Base-by-base conservation (phyloP, 192 early-diverging fungal species). In the Phycomyces nitens region DNA sequence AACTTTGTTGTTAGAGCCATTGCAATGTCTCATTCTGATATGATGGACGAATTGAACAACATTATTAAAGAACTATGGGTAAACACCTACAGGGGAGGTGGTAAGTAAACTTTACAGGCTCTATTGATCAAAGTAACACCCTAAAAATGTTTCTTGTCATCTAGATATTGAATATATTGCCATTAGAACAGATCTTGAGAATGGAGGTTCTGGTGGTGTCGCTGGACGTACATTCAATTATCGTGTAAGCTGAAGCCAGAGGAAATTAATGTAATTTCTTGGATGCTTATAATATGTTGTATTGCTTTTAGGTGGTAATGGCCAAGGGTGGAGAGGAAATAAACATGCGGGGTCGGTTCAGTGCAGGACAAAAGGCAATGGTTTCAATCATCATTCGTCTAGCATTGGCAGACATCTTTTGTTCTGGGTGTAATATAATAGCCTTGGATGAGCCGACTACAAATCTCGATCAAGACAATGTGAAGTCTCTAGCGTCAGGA, bases 371-470 rank as follows among this genome's bases (percentile, higher is more conserved):
- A 70, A 96, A 95, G 66, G 96, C 96, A 16, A 74, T 99, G n/a
- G 85, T 95, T 0, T 92, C 91, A n/a, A 80, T 98, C 44, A 95
- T 99, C 59, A 96, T 99, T 62, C 84, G 97, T 15, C 69, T 99
- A 52, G 96, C 96, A 14, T 77, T 99, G 47, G 97, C 97, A 9
- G 97, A 99, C 68, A 87, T 93, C 0, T 98, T 99, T 65, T 88
- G 94, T 64, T 62, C 92, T 11, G 89, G 91, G 65, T 99, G 94
- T 65, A 96, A 96, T 0, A 90, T 96, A 21, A 73, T 99, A 50
- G 93, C 95, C 0, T 80, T 99, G 51, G 97, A 99, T 71, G 97
- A 99, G 62, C 97, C 97, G 0, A 98, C 97, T 1, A 98, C 97
- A 0, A 99, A 99, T 69, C 79, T 99, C 8, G 97, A 99, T 72